phyloP scores from a whole-genome alignment of 2,329 filamentous ascomycete species.

The Huntiella decipiens region DNA sequence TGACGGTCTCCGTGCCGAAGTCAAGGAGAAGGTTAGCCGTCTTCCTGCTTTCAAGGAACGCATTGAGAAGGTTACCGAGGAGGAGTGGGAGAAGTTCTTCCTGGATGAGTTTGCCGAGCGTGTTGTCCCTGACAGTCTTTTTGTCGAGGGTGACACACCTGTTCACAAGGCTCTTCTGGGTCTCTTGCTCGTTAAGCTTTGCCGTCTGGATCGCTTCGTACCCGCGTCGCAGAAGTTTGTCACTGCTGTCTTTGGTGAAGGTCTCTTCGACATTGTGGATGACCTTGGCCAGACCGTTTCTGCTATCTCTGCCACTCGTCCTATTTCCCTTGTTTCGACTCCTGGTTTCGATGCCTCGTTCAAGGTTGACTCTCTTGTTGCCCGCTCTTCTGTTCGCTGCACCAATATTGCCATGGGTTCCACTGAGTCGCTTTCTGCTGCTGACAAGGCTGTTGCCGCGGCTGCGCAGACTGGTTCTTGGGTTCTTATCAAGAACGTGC shows the following conservation, averaged over 20 bases:
- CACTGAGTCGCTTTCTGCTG: slow-evolving; percentile 76
- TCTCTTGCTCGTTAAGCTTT: slow-evolving; percentile 82
- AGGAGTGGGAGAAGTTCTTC: slow-evolving; percentile 67
- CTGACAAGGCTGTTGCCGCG: slow-evolving; percentile 86
- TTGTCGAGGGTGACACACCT: slow-evolving; percentile 33
- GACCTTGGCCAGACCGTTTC: slow-evolving; percentile 72
- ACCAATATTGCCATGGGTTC: slow-evolving; percentile 99
- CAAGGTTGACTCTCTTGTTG: slow-evolving; percentile 91
- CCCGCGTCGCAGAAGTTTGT: slow-evolving; percentile 87
- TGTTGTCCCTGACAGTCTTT: slow-evolving; percentile 57
- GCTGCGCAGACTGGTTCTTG: slow-evolving; percentile 83
- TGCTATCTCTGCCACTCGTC: slow-evolving; percentile 66
- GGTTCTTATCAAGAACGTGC: slow-evolving; percentile 98
- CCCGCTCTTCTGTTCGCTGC: slow-evolving; percentile 62
- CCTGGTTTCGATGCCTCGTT: slow-evolving; percentile 97
- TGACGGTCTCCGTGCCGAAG: slow-evolving; percentile 34
- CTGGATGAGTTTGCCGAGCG: slow-evolving; percentile 73
- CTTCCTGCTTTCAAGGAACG: slow-evolving; percentile 56
- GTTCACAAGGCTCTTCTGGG: slow-evolving; percentile 60
- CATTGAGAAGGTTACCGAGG: slow-evolving; percentile 40
- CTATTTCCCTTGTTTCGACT: slow-evolving; percentile 81
- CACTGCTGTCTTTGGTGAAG: slow-evolving; percentile 61
- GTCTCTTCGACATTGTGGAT: slow-evolving; percentile 65
- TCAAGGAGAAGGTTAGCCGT: slow-evolving; percentile 47
- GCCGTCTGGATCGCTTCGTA: slow-evolving; percentile 88